Conservation (phyloP, 2,329 filamentous ascomycete genomes). For the Monilinia vaccinii-corymbosi region DNA sequence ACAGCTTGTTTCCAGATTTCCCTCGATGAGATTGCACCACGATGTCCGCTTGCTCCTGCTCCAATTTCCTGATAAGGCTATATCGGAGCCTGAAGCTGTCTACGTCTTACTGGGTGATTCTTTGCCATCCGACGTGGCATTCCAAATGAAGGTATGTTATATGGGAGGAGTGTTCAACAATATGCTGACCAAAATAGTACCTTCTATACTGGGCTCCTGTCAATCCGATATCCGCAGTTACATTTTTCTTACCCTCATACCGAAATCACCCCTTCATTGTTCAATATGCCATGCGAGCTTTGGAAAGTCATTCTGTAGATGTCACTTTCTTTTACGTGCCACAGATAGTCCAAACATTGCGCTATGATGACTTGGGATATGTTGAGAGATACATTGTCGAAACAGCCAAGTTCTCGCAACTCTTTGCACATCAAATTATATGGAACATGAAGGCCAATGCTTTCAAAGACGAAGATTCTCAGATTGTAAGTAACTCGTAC, state of each 20-base stretch:
- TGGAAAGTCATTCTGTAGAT: slow-evolving; percentile 93
- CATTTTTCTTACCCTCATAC: slow-evolving; percentile 86
- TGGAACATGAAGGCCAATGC: slow-evolving; percentile 99
- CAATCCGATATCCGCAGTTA: slow-evolving; percentile 87
- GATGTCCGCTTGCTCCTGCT: slow-evolving; percentile 75
- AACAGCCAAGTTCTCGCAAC: slow-evolving; percentile 92
- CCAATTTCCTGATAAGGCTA: slow-evolving; percentile 73
- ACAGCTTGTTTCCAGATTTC: slow-evolving; percentile 71
- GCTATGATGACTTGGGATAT: slow-evolving; percentile 88
- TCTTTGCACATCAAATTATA: slow-evolving; percentile 98
- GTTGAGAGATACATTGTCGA: slow-evolving; percentile 95
- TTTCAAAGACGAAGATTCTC: slow-evolving; percentile 91
- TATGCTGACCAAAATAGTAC: slow-evolving; percentile 47
- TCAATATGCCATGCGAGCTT: slow-evolving; percentile 90
- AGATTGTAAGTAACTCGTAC: slow-evolving; percentile 49
- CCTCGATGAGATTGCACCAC: slow-evolving; percentile 59
- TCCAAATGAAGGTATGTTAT: slow-evolving; percentile 69
- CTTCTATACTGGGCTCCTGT: slow-evolving; percentile 87
- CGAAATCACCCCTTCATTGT: slow-evolving; percentile 86
- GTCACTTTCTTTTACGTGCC: slow-evolving; percentile 98
- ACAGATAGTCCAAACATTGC: slow-evolving; percentile 90
- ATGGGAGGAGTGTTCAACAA: background rate
- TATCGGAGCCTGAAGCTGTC: slow-evolving; percentile 73
- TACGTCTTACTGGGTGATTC: slow-evolving; percentile 70
- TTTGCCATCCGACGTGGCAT: slow-evolving; percentile 69